Base-by-base conservation (phyloP, 192 early-diverging fungal genomes). In the Podila epigama region DNA sequence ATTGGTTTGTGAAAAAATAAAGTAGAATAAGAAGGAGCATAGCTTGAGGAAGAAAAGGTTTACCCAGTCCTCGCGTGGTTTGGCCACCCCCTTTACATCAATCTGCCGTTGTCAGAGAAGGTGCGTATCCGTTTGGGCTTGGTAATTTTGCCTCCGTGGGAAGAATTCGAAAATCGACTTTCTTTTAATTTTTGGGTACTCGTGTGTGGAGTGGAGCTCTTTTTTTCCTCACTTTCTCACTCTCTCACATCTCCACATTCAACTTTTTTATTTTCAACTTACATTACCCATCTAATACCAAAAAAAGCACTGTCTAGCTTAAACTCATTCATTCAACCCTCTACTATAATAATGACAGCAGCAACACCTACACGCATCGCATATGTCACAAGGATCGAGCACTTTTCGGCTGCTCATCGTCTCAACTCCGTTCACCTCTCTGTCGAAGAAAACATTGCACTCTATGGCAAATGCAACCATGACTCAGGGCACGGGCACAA, bases 381-480 rank as follows among this genome's bases (percentile, higher is more conserved):
- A 18, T 94, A 92, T 68, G 83, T 96, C 58, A 89, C 89, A 39
- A 85, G 94, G 54, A 89, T 82, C 18, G 92, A 91, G 69, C 84
- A 85, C 66, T 95, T 97, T 77, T 96, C 94, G 4, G 90, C 96
- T 0, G 96, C 95, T 18, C 96, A 97, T 81, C 87, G 96, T 27
- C 82, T 97, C 69, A 86, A 96, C 81, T 92, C 91, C 20, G 84
- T 88, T 34, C 70, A 85, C 28, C 85, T 97, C 18, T 89, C 84
- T 57, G 85, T 79, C 25, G 89, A 89, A 67, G 90, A 94, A 58
- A 97, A 97, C 75, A 41, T 67, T 16, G 71, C 69, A 51, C 62
- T 93, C 16, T 97, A 86, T 80, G 96, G 96, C 60, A 96, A 96
- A 83, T 97, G 96, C 81, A 95, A 96, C 81, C 80, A 90, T 60